phyloP scores from a whole-genome alignment of 2,329 filamentous ascomycete genomes.

The Sporothrix brunneoviolacea region DNA sequence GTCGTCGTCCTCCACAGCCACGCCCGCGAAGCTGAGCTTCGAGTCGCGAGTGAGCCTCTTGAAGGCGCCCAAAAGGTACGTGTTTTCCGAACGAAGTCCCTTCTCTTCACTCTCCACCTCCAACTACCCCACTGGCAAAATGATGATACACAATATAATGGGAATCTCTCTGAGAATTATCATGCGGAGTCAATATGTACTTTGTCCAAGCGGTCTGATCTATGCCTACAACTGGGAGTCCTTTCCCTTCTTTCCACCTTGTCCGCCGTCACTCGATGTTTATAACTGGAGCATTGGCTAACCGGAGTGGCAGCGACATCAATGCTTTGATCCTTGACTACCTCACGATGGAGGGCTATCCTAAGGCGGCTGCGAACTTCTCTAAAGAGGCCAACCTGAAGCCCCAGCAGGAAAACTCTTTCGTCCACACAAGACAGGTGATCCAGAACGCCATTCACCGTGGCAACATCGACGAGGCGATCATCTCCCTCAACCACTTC shows the following conservation, averaged over 20 bases:
- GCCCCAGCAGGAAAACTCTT: conserved; percentile 62
- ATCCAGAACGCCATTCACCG: conserved; percentile 81
- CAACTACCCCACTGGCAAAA: conserved; percentile 28
- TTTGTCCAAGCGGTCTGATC: conserved; percentile 45
- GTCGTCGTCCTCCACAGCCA: conserved; percentile 67
- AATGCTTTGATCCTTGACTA: conserved; percentile 96
- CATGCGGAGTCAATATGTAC: conserved; percentile 78
- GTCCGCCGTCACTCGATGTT: not conserved
- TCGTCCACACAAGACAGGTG: conserved; percentile 70
- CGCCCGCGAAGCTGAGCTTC: conserved; percentile 66
- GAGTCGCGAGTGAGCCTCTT: conserved; percentile 76
- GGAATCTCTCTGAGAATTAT: conserved; percentile 99
- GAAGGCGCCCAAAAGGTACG: conserved; percentile 80
- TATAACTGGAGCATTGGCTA: conserved; percentile 2
- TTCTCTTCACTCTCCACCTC: conserved; percentile 15
- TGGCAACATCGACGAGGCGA: conserved; percentile 79
- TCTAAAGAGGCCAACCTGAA: conserved; percentile 86
- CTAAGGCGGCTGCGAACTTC: conserved; percentile 86
- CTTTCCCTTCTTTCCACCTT: conserved; percentile 13
- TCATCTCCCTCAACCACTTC: conserved; percentile 80
- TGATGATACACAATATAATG: conserved; percentile 92
- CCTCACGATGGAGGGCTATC: conserved; percentile 90
- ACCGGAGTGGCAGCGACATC: conserved; percentile 62
- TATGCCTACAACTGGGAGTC: conserved; percentile 22
- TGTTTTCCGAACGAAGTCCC: not conserved